Conservation (phyloP, 2,329 filamentous ascomycete genomes). For the Chaetomium strumarium region DNA sequence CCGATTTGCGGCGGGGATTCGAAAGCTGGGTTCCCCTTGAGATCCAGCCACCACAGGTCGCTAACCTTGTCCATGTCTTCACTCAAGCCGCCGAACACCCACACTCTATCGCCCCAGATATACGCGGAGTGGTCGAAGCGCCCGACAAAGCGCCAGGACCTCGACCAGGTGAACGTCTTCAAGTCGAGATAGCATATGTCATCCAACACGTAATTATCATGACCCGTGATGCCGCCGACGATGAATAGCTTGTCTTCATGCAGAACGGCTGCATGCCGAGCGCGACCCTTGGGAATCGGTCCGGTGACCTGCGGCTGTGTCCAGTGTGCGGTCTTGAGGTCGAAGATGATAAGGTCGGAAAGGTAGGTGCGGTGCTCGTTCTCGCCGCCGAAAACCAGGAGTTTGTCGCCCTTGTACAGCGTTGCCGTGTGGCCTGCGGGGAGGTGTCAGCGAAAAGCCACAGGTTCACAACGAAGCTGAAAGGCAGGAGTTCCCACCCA, state of each 20-base stretch:
- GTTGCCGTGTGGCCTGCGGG: conserved; percentile 84
- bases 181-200: conserved; percentile 96
- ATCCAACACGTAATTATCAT: conserved; percentile 86
- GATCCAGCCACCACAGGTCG: conserved; percentile 95
- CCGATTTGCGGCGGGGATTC: conserved; percentile 59
- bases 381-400: conserved; percentile 96
- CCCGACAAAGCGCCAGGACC: conserved; percentile 89
- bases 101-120: conserved; percentile 85
- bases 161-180: conserved; percentile 96
- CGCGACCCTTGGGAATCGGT: conserved; percentile 79
- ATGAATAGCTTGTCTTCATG: conserved; percentile 97
- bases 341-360: conserved; percentile 92
- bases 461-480: conserved; percentile 10
- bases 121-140: conserved; percentile 94
- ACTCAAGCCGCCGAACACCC: conserved; percentile 93
- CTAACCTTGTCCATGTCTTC: conserved; percentile 96
- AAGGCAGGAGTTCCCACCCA: conserved; percentile 57
- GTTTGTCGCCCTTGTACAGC: conserved; percentile 85
- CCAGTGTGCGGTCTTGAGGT: conserved; percentile 92
- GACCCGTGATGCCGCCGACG: conserved; percentile 89
- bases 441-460: conserved; percentile 13
- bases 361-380: conserved; percentile 96
- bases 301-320: conserved; percentile 84
- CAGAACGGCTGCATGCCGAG: conserved; percentile 86
- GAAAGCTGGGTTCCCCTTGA: conserved; percentile 84